Evolutionary conservation across 2,329 filamentous ascomycete genomes (phyloP), one percentile per base, ranked within the genome.

Genomic region (Fonsecaea nubica): DNA sequence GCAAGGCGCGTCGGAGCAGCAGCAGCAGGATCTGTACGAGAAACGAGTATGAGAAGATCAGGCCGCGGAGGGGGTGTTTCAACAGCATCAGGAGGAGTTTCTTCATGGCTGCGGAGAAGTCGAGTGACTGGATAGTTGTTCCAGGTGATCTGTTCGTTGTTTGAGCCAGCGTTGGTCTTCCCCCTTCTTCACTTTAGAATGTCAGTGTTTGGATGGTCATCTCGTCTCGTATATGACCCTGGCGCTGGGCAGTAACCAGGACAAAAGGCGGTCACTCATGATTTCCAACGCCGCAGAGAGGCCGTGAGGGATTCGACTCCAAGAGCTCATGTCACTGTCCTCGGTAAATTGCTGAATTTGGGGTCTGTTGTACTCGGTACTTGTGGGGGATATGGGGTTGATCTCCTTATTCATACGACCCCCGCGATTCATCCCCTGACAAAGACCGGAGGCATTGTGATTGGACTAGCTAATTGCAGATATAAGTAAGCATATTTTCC

Each of bases 31-130:
- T 30, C 32, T 65, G 63, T 1, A 56, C 30, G 8, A 61, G n/a
- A 35, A 65, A 65, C 10, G 63, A 60, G 35, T 65, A 52, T 7
- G 52, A 32, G 35, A 65, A 63, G 18, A 55, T 25, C 12, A 63
- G 18, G 9, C 48, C 7, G n/a, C 52, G 60, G n/a, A 56, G n/a
- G 15, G 60, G 60, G 35, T 63, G 60, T 21, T 32, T 21, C 60
- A 63, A 48, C 4, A 63, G 6, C 50, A 63, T 15, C 2, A 57
- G 18, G 3, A 56, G 36, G 15, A 63, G 60, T n/a, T 57, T 63
- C 58, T 12, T 35, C 25, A 55, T 35, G 52, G 30, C 42, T n/a
- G n/a, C 7, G 10, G 36, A 61, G 4, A 8, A 48, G 5, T 50
- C 45, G 10, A 25, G 4, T 8, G 10, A 25, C 13, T 25, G 8